These are phyloP conservation scores for Excoecaria cochinchinensis DNA, from an alignment of 345 rosid genomes.

Conservation along the genomic window DNA sequence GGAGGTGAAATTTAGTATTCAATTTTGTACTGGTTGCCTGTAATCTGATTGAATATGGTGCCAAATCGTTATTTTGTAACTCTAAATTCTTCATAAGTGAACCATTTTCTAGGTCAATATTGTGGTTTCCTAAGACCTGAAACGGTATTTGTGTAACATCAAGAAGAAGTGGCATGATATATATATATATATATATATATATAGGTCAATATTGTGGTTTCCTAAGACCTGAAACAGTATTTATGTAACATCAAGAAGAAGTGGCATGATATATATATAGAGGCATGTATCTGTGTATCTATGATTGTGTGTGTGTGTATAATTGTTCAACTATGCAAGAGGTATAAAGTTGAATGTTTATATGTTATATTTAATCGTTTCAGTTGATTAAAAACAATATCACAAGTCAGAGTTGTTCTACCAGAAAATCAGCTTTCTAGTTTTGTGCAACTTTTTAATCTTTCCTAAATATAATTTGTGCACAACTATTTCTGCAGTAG, in stretches of 20 bases:
- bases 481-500: neutral
- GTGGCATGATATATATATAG: too few species aligned
- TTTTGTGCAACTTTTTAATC: neutral
- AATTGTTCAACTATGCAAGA: neutral
- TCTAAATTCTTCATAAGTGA: neutral
- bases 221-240: neutral
- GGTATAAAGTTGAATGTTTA: neutral
- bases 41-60: neutral
- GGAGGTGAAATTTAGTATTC: too few species aligned
- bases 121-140: neutral
- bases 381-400: neutral
- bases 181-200: too few species aligned
- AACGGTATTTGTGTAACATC: too few species aligned
- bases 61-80: neutral
- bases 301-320: too few species aligned
- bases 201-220: neutral
- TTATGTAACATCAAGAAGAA: too few species aligned
- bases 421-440: neutral
- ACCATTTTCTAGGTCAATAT: neutral
- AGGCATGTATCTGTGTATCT: too few species aligned
- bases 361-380: neutral
- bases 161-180: too few species aligned
- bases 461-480: neutral
- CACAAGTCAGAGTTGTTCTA: neutral
- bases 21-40: neutral